These are phyloP conservation scores for Fraxinus greggii DNA, from an alignment of 305 asterid genomes.

Conservation along the genomic window DNA sequence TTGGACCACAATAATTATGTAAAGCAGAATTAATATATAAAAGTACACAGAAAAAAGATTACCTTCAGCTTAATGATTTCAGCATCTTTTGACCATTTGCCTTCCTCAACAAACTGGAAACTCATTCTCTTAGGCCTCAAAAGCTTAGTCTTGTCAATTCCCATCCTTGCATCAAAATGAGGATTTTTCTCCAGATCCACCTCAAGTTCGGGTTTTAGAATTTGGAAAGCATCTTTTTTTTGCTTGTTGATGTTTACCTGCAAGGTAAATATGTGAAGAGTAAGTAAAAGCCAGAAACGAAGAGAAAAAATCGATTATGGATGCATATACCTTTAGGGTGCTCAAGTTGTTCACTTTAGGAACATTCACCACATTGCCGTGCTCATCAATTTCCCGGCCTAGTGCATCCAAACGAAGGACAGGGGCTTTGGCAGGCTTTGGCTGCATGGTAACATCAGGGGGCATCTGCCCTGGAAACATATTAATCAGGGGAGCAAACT, in stretches of 20 bases:
- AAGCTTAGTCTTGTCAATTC: constrained; percentile 72
- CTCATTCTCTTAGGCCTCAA: constrained; percentile 82
- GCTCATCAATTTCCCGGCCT: constrained; percentile 94
- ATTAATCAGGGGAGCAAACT: constrained; percentile 75
- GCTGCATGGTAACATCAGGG: constrained; percentile 66
- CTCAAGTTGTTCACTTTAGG: constrained; percentile 72
- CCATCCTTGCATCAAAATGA: constrained; percentile 80
- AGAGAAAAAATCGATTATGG: neutral
- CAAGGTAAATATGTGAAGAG: neutral
- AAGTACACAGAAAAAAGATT: constrained; percentile 4
- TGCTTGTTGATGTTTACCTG: constrained; percentile 94
- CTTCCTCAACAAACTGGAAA: constrained; percentile 96
- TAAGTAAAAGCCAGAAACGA: neutral
- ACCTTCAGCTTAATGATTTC: constrained; percentile 80
- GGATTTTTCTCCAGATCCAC: constrained; percentile 86
- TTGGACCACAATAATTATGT: constrained; percentile 18
- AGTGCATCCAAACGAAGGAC: constrained; percentile 89
- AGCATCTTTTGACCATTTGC: constrained; percentile 93
- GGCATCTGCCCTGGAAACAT: constrained; percentile 94
- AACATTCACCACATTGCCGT: constrained; percentile 78
- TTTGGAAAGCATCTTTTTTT: constrained; percentile 88
- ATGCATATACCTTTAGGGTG: constrained; percentile 74
- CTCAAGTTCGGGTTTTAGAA: constrained; percentile 91
- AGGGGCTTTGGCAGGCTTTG: constrained; percentile 89
- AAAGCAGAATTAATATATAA: neutral